A percentile compares a stretch with the other conserved stretches of the same genome.
These are phyloP conservation scores for Trichoderma virens DNA, from an alignment of 495 filamentous ascomycete genomes.

Conservation along the genomic window DNA sequence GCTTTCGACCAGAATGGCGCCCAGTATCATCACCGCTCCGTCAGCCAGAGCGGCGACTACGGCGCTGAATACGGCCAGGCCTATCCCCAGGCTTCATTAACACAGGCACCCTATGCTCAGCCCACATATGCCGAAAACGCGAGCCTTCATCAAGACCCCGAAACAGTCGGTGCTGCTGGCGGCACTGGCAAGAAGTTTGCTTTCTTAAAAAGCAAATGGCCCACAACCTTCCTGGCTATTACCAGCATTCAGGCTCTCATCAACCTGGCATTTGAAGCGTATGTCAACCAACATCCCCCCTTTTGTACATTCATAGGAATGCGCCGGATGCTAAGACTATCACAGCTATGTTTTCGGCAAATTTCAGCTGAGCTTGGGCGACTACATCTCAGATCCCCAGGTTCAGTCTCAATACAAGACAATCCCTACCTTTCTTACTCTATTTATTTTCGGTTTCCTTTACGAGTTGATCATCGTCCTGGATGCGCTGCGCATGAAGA, in stretches of 20 bases:
- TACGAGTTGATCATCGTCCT: slow-evolving; percentile 85
- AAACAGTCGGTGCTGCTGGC: slow-evolving; percentile 7
- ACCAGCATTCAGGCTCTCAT: slow-evolving; percentile 69
- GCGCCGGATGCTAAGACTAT: slow-evolving; percentile 5
- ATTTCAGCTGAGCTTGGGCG: slow-evolving; percentile 49
- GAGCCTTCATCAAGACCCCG: slow-evolving; percentile 3
- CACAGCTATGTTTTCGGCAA: slow-evolving; percentile 64
- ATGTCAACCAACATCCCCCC: slow-evolving; percentile 29
- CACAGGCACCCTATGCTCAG: slow-evolving; percentile 10
- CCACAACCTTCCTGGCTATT: slow-evolving; percentile 72
- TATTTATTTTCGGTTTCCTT: slow-evolving; percentile 96
- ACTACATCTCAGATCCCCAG: slow-evolving; percentile 19
- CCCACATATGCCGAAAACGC: slow-evolving; percentile 8
- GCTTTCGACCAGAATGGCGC: slow-evolving; percentile 12
- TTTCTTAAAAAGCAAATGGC: slow-evolving; percentile 74
- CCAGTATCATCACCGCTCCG: slow-evolving; percentile 16
- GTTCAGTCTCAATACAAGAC: slow-evolving; percentile 50
- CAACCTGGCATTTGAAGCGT: slow-evolving; percentile 79
- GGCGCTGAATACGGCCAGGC: slow-evolving; percentile 16
- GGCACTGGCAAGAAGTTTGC: slow-evolving; percentile 41
- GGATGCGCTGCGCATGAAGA: slow-evolving; percentile 89
- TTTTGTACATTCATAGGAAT: not conserved
- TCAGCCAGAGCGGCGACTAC: slow-evolving; percentile 15
- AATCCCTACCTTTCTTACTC: slow-evolving; percentile 80
- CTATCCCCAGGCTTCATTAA: slow-evolving; percentile 8